Evolutionary conservation across 257 asterid genomes (phyloP).

Genomic region (Coffea canephora): DNA sequence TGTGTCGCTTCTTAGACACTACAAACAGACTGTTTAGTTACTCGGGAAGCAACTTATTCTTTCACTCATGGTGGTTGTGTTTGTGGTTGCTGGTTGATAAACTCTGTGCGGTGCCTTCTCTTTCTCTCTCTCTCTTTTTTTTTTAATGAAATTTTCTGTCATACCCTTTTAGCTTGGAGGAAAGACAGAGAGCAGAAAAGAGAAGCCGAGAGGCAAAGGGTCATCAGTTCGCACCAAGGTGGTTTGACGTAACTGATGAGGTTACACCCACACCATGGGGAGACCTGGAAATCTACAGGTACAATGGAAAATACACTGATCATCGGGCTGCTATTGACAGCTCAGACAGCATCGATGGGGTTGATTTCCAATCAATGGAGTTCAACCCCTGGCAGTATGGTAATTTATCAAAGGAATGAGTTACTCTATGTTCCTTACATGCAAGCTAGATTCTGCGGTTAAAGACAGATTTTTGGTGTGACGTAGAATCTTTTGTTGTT

Average conservation of each 20-base stretch:
- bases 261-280: constrained; percentile 92
- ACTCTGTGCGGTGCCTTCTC: neutral
- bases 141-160: neutral
- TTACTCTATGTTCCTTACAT: neutral
- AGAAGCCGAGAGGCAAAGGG: constrained; percentile 77
- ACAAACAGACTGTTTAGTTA: neutral
- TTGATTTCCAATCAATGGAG: constrained; percentile 42
- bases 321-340: constrained; percentile 61
- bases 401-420: constrained; percentile 20
- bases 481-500: constrained; percentile 5
- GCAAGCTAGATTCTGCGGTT: constrained; percentile 2
- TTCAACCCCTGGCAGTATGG: constrained; percentile 93
- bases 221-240: constrained; percentile 62
- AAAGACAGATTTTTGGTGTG: constrained; percentile 11
- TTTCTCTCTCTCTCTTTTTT: neutral
- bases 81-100: neutral
- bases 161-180: constrained; percentile 63
- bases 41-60: neutral
- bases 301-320: constrained; percentile 65
- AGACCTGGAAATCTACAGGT: constrained; percentile 72
- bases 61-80: neutral
- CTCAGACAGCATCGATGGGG: constrained; percentile 36
- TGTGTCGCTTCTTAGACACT: neutral
- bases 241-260: constrained; percentile 84
- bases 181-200: constrained; percentile 93